Evolutionary conservation across 345 rosid genomes (phyloP), one percentile per base, ranked within the genome.

Genomic region (Hypericum perforatum): DNA sequence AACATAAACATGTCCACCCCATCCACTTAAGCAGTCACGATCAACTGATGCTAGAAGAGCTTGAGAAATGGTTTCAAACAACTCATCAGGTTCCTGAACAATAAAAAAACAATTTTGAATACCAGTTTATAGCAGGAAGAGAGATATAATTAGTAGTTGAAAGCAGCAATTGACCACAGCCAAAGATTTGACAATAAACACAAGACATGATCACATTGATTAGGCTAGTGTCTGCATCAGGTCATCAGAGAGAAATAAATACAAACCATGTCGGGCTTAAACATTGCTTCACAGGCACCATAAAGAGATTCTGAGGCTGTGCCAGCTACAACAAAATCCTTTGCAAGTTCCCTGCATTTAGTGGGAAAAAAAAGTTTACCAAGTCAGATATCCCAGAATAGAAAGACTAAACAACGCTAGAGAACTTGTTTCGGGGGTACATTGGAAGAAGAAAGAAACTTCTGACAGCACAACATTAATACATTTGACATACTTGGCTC

Each of bases 1-100:
- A 74, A 92, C 72, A 63, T 88, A 92, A 60, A 88, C 88, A 47
- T 85, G 90, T 46, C 96, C 96, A 66, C 98, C 98, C 98, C 98
- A 88, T 45, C 98, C 98, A 77, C 96, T 88, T 60, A 92, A 68
- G 66, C 96, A 92, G 74, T 92, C 98, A 59, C 95, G 83, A 68
- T 88, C 96, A 6, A 92, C 94, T 0, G 98, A 92, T 43, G 98
- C 70, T 14, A 83, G 76, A 16, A 92, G 70, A 41, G 98, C 98
- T 70, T 92, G 98, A 16, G 98, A 85, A 5, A 88, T 66, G 7
- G 83, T 80, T 74, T 92, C 98, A 8, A 79, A 85, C 62, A 92
- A 58, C 53, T 92, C 96, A 64, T 92, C 98, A 0, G 94, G 69
- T 77, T 82, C 96, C 96, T 88, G 85, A 44, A 63, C 29, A 62